phyloP scores from a whole-genome alignment of 768 basidiomycete species.

The Phaeolepiota aurea region DNA sequence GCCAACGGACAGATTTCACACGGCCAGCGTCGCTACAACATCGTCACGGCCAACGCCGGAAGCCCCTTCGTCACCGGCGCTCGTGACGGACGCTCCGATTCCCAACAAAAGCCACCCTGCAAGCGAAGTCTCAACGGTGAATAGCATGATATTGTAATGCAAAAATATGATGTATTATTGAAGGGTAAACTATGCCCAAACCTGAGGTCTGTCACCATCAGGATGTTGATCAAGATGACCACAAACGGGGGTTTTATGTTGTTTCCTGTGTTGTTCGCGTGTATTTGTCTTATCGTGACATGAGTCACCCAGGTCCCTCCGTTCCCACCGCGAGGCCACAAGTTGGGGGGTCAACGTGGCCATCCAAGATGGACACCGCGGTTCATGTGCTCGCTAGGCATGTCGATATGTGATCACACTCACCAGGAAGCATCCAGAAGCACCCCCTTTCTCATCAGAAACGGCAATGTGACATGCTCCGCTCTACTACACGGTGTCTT shows the following conservation, averaged over 20 bases:
- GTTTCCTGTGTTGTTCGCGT: background rate
- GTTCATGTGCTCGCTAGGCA: no score
- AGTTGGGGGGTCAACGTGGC: no score
- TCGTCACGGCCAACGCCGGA: constrained; percentile 54
- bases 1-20: constrained; percentile 49
- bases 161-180: no score
- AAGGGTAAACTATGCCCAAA: no score
- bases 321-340: no score
- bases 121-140: background rate
- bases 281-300: background rate
- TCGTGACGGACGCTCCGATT: constrained; percentile 44
- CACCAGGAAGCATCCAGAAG: no score
- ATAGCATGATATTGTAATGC: no score
- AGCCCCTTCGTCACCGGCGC: constrained; percentile 48
- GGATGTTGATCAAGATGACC: no score
- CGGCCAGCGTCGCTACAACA: constrained; percentile 47
- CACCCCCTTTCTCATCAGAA: background rate
- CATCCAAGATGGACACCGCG: no score
- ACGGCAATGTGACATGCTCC: background rate
- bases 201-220: no score
- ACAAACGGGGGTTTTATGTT: background rate
- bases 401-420: no score
- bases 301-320: background rate
- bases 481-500: no score
- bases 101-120: constrained; percentile 5